Evolutionary conservation across 805 yeast species (phyloP), one percentile per base, ranked within the genome.

Genomic region (Lachancea fermentati): DNA sequence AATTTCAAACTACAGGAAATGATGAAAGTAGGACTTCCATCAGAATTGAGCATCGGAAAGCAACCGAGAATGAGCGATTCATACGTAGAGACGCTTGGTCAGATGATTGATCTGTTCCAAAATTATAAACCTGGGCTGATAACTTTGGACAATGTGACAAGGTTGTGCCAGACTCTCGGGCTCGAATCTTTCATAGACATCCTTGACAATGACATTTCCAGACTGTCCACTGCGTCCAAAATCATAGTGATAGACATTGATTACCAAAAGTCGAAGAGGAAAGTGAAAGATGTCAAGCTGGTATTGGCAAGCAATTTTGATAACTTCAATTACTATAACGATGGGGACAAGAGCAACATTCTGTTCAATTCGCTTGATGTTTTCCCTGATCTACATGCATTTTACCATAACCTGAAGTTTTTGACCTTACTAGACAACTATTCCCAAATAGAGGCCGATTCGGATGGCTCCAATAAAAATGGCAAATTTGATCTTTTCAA

Each of bases 191-290:
- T 61, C 35, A 55, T 55, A 4, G 66, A 61, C 36, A 58, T 56
- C 35, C 41, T 61, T 3, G 58, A 52, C 33, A 36, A 41, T 4
- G 49, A 51, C 15, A 45, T 47, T 4, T 50, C 61, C 12, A 49
- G 67, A 36, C 40, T 62, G 5, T 62, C 67, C 0, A 58, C 64
- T 3, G 67, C 67, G 1, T 62, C 66, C 2, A 61, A 62, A 29
- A 62, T 62, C 32, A 55, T 62, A 13, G 67, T 62, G 19, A 56
- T 62, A 24, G 67, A 62, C 44, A 60, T 62, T 17, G 67, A 62
- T 39, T 62, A 58, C 39, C 49, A 50, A 15, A 60, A 51, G 22
- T 33, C 26, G 5, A 43, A 47, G 33, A 51, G 51, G 14, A 53
- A 45, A 31, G 62, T 62, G 3, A 50, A 50, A 15, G 65, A 62